phyloP scores from a whole-genome alignment of 257 asterid genomes.

The Primulina huaijiensis region DNA sequence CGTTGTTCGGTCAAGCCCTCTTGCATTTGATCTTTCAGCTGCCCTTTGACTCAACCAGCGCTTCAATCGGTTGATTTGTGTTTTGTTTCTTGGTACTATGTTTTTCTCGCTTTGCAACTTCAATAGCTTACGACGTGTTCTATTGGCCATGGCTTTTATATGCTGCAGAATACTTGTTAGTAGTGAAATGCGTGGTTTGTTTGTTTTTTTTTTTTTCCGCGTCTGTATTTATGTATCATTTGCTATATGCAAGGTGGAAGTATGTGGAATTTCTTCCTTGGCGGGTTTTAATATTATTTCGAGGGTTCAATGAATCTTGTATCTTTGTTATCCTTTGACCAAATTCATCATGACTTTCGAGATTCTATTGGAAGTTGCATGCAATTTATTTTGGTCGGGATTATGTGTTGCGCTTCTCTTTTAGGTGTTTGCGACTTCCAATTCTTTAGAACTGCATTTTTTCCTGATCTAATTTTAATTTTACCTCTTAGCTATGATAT shows the following conservation, averaged over 20 bases:
- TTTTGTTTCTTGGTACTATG: background rate
- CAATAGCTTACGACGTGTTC: no score
- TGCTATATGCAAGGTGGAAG: background rate
- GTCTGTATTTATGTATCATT: background rate
- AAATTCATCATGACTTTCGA: background rate
- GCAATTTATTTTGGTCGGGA: background rate
- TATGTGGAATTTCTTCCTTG: background rate
- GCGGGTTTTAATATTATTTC: background rate
- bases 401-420: background rate
- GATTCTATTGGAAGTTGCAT: background rate
- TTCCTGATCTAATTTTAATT: background rate
- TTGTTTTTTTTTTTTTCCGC: no score
- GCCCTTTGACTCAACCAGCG: conserved; percentile 37
- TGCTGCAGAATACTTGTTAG: background rate
- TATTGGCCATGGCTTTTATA: background rate
- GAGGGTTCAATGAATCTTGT: background rate
- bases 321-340: background rate
- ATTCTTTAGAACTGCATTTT: background rate
- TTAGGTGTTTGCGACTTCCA: background rate
- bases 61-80: conserved; percentile 26
- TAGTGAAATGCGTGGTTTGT: background rate
- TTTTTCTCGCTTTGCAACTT: background rate
- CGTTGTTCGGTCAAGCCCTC: conserved; percentile 20
- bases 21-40: conserved; percentile 25
- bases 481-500: background rate